Percentiles rank a stretch among this genome's conserved stretches.
These are phyloP conservation scores for Spergularia marina DNA, from an alignment of 148 eudicot genomes.

Conservation along the genomic window DNA sequence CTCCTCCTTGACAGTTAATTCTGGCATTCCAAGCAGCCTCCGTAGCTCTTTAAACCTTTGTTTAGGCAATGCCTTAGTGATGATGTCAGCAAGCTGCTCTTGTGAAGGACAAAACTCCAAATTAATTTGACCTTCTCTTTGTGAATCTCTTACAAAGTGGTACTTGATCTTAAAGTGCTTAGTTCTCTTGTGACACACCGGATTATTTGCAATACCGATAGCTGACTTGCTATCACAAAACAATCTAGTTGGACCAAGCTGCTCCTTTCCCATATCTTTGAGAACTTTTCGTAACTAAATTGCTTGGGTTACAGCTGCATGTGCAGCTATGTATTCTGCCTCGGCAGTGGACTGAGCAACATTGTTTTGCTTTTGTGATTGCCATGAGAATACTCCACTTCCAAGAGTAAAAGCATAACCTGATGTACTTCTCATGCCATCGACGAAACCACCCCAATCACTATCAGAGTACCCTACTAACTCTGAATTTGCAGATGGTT, in stretches of 20 bases:
- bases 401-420: not conserved
- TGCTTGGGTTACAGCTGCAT: no score
- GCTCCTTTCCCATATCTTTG: not conserved
- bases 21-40: not conserved
- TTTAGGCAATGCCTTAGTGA: not conserved
- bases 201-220: not conserved
- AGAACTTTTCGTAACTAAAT: not conserved
- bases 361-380: not conserved
- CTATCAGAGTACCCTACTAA: not conserved
- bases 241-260: not conserved
- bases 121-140: constrained; percentile 3
- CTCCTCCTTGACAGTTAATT: not conserved
- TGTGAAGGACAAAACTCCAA: not conserved
- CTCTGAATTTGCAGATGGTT: not conserved
- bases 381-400: not conserved
- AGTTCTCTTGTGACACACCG: not conserved
- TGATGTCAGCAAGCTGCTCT: not conserved
- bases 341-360: not conserved
- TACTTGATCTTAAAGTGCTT: not conserved
- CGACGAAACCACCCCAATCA: not conserved
- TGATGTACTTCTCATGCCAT: not conserved
- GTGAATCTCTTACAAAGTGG: not conserved
- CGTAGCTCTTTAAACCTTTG: not conserved
- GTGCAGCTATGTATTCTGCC: not conserved
- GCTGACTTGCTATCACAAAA: not conserved